Percentiles rank a stretch among this genome's conserved stretches.
Evolutionary conservation across 306 rosid genomes (phyloP).

Genomic region (Urtica urens): DNA sequence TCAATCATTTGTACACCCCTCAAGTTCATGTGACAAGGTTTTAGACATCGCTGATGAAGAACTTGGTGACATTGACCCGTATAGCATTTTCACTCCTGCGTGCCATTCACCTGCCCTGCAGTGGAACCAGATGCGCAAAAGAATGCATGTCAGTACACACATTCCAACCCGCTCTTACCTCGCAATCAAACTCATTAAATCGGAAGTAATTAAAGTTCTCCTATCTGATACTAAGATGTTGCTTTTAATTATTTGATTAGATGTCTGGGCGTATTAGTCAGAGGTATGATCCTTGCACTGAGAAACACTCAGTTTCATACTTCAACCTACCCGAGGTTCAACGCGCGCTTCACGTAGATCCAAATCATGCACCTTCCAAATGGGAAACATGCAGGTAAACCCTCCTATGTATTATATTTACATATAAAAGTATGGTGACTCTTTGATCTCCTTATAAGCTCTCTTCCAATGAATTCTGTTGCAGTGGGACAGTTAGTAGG

Average conservation of each 20-base stretch:
- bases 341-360: slow-evolving; percentile 57
- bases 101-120: slow-evolving; percentile 43
- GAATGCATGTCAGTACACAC: slow-evolving; percentile 45
- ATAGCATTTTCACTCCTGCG: slow-evolving; percentile 64
- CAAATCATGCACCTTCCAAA: slow-evolving; percentile 35
- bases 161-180: too few species aligned
- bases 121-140: slow-evolving; percentile 38
- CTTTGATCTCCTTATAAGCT: too few species aligned
- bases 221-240: slow-evolving; percentile 14
- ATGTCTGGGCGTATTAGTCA: slow-evolving; percentile 35
- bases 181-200: slow-evolving; percentile 1
- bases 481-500: slow-evolving; percentile 20
- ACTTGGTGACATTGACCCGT: slow-evolving; percentile 60
- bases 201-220: background rate
- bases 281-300: slow-evolving; percentile 87
- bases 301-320: slow-evolving; percentile 46
- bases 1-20: slow-evolving; percentile 40
- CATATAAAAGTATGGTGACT: too few species aligned
- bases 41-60: slow-evolving; percentile 38
- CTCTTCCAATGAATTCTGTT: slow-evolving; percentile 6
- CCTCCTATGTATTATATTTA: too few species aligned
- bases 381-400: slow-evolving; percentile 84
- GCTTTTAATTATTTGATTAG: too few species aligned
- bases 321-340: slow-evolving; percentile 82
- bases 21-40: slow-evolving; percentile 39